A percentile compares a stretch with the other conserved stretches of the same genome.
Evolutionary conservation across 75 land plant species (phyloP).

Genomic region (Cupressus sempervirens): DNA sequence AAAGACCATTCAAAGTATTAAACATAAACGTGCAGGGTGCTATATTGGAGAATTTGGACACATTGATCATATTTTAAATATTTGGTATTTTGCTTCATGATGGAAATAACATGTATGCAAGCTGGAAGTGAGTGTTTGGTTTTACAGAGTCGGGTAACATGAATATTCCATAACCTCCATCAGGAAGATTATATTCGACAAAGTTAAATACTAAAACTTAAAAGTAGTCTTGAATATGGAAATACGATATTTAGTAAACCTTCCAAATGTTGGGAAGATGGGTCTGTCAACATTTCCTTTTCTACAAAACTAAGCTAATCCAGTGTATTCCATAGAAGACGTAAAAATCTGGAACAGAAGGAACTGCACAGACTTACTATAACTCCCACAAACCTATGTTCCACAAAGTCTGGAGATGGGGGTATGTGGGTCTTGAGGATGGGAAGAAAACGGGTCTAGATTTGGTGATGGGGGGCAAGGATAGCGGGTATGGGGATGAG

Average conservation of each 20-base stretch:
- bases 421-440: too few relatives aligned
- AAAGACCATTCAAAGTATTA: background rate
- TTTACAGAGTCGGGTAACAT: background rate
- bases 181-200: background rate
- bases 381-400: too few relatives aligned
- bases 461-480: too few relatives aligned
- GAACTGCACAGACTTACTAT: too few relatives aligned
- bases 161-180: background rate
- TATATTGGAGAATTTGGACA: background rate
- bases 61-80: background rate
- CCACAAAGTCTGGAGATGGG: too few relatives aligned
- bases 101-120: background rate
- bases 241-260: background rate
- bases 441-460: too few relatives aligned
- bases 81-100: background rate
- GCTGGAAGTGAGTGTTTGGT: background rate
- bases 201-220: too few relatives aligned
- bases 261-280: background rate
- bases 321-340: background rate
- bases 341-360: too few relatives aligned
- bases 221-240: background rate
- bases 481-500: too few relatives aligned
- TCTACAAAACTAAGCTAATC: background rate
- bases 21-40: background rate
- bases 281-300: background rate